phyloP scores from a whole-genome alignment of 768 basidiomycete species.

The Serendipita indica region DNA sequence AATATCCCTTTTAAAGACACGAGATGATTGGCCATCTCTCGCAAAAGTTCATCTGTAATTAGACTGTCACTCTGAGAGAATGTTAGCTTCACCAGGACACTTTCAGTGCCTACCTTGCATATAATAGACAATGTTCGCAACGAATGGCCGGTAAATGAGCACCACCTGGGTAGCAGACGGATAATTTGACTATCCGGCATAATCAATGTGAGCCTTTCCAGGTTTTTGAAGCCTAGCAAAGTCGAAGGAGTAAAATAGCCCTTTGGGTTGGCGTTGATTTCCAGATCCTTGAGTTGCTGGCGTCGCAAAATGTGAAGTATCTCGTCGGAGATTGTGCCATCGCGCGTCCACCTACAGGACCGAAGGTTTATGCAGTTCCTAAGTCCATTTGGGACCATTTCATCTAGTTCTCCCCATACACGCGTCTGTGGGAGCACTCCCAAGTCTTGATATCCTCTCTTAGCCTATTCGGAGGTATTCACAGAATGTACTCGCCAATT shows the following conservation, averaged over 20 bases:
- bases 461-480: neutral
- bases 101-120: slow-evolving; percentile 39
- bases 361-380: slow-evolving; percentile 45
- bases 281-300: slow-evolving; percentile 36
- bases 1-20: slow-evolving; percentile 39
- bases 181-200: slow-evolving; percentile 54
- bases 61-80: slow-evolving; percentile 14
- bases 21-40: slow-evolving; percentile 35
- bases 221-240: slow-evolving; percentile 35
- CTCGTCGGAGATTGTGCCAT: slow-evolving; percentile 49
- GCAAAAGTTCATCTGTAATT: slow-evolving; percentile 43
- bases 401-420: slow-evolving; percentile 21
- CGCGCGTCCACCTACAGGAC: slow-evolving; percentile 66
- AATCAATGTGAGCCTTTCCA: slow-evolving; percentile 49
- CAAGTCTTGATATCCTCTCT: slow-evolving; percentile 34
- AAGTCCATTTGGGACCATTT: slow-evolving; percentile 36
- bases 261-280: slow-evolving; percentile 54
- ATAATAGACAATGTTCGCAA: slow-evolving; percentile 48
- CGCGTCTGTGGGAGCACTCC: slow-evolving; percentile 52
- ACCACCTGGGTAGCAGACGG: slow-evolving; percentile 37
- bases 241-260: slow-evolving; percentile 38
- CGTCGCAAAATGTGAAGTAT: slow-evolving; percentile 41
- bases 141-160: slow-evolving; percentile 28
- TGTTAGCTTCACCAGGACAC: neutral
- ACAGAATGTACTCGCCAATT: slow-evolving; percentile 35